Conservation (phyloP, 192 early-diverging fungal species). For the Chytriomyces hyalinus region DNA sequence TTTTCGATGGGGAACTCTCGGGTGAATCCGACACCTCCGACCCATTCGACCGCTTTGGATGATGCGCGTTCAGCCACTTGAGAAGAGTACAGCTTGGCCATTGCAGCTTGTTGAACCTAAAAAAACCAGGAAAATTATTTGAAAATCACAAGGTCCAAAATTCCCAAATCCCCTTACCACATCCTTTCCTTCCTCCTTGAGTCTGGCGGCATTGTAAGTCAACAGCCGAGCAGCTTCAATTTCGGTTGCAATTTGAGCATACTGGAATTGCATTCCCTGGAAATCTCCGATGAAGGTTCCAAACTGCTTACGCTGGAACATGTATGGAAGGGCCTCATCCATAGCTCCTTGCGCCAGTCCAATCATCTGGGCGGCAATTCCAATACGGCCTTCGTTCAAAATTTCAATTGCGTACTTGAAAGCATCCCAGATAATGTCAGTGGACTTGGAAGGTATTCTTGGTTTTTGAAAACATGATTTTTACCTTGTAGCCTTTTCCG, state of each 20-base stretch:
- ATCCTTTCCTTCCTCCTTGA: conserved; percentile 89
- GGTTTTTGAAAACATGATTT: conserved; percentile 58
- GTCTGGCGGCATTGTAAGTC: conserved; percentile 94
- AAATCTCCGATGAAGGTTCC: conserved; percentile 81
- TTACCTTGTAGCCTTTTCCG: conserved; percentile 87
- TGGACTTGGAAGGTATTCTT: neutral
- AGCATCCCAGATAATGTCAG: neutral
- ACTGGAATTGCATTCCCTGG: conserved; percentile 79
- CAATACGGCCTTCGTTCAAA: conserved; percentile 97
- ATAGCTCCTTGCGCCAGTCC: conserved; percentile 94
- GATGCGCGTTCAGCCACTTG: conserved; percentile 93
- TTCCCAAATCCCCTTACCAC: conserved; percentile 63
- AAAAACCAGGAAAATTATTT: neutral
- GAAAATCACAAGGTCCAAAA: neutral
- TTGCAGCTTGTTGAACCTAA: conserved; percentile 86
- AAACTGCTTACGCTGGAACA: conserved; percentile 96
- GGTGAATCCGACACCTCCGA: conserved; percentile 98
- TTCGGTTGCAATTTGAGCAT: conserved; percentile 84
- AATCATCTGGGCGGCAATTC: conserved; percentile 98
- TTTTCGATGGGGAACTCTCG: conserved; percentile 85
- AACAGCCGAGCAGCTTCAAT: conserved; percentile 96
- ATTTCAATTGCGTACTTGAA: conserved; percentile 81
- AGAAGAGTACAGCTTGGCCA: conserved; percentile 96
- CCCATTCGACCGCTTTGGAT: conserved; percentile 92
- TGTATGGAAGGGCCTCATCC: conserved; percentile 86